Evolutionary conservation across 306 rosid species (phyloP), one percentile per base, ranked within the genome.

Genomic region (Arachis hypogaea): DNA sequence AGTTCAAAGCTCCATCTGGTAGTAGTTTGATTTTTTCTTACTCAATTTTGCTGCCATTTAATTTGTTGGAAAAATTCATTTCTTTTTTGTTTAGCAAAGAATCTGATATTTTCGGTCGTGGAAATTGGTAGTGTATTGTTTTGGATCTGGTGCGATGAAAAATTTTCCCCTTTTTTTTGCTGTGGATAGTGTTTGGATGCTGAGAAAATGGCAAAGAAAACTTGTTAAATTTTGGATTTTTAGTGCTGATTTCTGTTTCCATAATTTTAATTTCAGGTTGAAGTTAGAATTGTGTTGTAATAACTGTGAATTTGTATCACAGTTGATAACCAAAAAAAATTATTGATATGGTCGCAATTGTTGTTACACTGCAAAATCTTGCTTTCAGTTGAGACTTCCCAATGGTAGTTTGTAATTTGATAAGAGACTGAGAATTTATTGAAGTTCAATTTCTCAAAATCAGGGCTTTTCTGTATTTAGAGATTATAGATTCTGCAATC

Each of bases 1-100:
- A 88, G 28, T 89, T 76, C 70, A 89, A 59, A 67, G 61, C 89
- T 82, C 50, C 81, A 1, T 82, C 87, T 5, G 89, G 92, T 92
- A 79, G 6, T 74, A 2, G 38, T 57, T 52, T 8, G 0, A 7
- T 63, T 30, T 63, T 63, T 52, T 7, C 5, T n/a, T 50, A 8
- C 28, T 3, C 38, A 10, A 10, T 47, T 47, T 47, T 47, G 52
- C 38, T 33, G 38, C 38, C 38, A 33, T 14, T 60, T 46, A 59
- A 36, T 33, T 7, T 36, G 36, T 6, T 50, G 6, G 22, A 44
- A 71, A 42, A 1, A 12, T 11, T 7, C 9, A 7, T 11, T 33
- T 18, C 51, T 52, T 52, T 50, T 50, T 11, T 49, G 11, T 11
- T 12, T 11, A 46, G 8, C 4, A 11, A 6, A 12, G 1, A 11